A percentile compares a stretch with the other conserved stretches of the same genome.
Conservation (phyloP, 192 early-diverging fungal genomes). For the Umbelopsis ramanniana region DNA sequence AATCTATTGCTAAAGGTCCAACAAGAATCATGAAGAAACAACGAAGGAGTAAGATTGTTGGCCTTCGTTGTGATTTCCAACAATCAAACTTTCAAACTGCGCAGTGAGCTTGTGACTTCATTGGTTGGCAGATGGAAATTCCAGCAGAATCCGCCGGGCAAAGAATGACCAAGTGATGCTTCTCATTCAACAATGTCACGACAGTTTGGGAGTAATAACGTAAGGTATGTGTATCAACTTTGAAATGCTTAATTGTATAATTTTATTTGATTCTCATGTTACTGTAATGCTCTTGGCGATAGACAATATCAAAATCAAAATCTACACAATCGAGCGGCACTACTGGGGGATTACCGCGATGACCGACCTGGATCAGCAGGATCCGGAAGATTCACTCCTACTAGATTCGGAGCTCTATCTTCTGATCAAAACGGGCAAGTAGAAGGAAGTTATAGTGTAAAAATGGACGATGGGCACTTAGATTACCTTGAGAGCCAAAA, state of each 20-base stretch:
- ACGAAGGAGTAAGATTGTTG: too few species aligned
- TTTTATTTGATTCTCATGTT: background rate
- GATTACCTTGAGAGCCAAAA: slow-evolving; percentile 44
- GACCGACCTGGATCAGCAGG: slow-evolving; percentile 29
- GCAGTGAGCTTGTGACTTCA: too few species aligned
- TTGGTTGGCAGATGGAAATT: too few species aligned
- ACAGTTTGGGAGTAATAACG: slow-evolving; percentile 33
- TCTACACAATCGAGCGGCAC: slow-evolving; percentile 40
- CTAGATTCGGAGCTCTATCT: background rate
- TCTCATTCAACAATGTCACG: slow-evolving; percentile 24
- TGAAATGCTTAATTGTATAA: background rate
- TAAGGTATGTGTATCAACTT: slow-evolving; percentile 13
- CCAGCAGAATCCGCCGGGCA: too few species aligned
- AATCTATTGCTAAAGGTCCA: too few species aligned
- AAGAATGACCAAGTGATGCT: too few species aligned
- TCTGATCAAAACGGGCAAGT: slow-evolving; percentile 1
- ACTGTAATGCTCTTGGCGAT: background rate
- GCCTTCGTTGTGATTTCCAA: too few species aligned
- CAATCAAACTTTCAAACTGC: too few species aligned
- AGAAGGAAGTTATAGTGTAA: slow-evolving; percentile 24
- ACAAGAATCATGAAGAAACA: too few species aligned
- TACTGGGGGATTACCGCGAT: slow-evolving; percentile 35
- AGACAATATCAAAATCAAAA: slow-evolving; percentile 43
- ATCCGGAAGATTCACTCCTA: slow-evolving; percentile 18
- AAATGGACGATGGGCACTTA: slow-evolving; percentile 42